Evolutionary conservation across 345 rosid species (phyloP), one percentile per base, ranked within the genome.

Genomic region (Stellera chamaejasme): DNA sequence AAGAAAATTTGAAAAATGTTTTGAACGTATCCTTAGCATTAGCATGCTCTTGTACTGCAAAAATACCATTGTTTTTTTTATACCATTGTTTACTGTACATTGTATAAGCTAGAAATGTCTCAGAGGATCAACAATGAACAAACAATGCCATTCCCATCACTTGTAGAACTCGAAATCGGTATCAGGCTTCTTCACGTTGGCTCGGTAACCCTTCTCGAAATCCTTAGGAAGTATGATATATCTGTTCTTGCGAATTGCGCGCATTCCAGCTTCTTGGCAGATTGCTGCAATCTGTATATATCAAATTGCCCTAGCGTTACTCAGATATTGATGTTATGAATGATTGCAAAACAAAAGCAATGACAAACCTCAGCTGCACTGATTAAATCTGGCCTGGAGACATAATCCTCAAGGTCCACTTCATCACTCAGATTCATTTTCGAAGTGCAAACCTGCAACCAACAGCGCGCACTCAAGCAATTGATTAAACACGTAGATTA

Each of bases 231-330:
- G 81, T 43, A 93, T 93, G 53, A 93, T 96, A 28, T 93, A 93
- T 63, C 99, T 82, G 79, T 93, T 93, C 83, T 93, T 93, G 27
- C 99, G 76, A 10, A 93, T 97, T 1, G 99, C 99, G 42, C 89
- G 99, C 99, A 93, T 93, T 51, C 99, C 99, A 43, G 99, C 99
- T 76, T 93, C 99, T 70, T 93, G 99, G 59, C 99, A 93, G 55
- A 93, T 93, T 13, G 99, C 99, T 43, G 97, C 70, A 66, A 93
- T 93, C 99, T 93, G 85, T 44, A 19, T 19, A 1, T 19, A 19
- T 51, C 36, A 48, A 28, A 19, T 26, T 39, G 15, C 7, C 39
- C 39, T 32, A 32, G 7, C 5, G 0, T 32, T 32, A 32, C 5
- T 32, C 39, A 32, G 23, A 32, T 5, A 32, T 32, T 19, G 9